Evolutionary conservation across 2,329 filamentous ascomycete genomes (phyloP).

Genomic region (Salinomyces thailandicus): DNA sequence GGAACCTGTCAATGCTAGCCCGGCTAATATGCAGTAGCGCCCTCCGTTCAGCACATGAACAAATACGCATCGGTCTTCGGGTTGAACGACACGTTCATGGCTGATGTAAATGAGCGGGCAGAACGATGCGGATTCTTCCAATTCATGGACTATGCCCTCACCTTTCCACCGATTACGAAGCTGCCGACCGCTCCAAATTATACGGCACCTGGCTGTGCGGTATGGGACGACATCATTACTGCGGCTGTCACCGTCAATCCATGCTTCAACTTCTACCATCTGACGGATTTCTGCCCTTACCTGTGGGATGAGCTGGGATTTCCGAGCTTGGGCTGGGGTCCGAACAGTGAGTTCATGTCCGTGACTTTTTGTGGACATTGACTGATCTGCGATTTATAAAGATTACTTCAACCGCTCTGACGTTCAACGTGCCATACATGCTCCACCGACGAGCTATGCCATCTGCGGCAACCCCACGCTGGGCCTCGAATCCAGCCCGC

Average conservation of each 20-base stretch:
- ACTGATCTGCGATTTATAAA: conserved; percentile 25
- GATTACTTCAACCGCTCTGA: conserved; percentile 26
- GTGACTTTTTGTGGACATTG: conserved; percentile 20
- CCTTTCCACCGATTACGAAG: conserved; percentile 25
- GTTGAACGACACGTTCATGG: conserved; percentile 34
- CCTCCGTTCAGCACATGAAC: conserved; percentile 8
- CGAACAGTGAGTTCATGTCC: conserved; percentile 3
- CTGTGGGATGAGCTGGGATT: conserved; percentile 17
- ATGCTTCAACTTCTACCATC: conserved; percentile 26
- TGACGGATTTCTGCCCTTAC: conserved; percentile 21
- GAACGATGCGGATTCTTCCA: conserved; percentile 29
- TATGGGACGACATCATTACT: conserved; percentile 23
- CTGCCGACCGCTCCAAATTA: conserved; percentile 6
- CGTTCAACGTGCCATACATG: conserved; percentile 27
- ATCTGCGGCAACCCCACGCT: conserved; percentile 19
- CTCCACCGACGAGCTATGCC: conserved; percentile 19
- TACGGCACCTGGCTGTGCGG: conserved; percentile 18
- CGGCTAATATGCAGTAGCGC: conserved; percentile 4
- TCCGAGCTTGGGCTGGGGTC: conserved; percentile 12
- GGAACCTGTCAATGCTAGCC: background rate
- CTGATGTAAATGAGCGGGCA: conserved; percentile 25
- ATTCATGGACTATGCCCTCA: conserved; percentile 41
- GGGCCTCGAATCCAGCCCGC: conserved; percentile 13
- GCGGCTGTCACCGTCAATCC: conserved; percentile 24
- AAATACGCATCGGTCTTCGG: conserved; percentile 27